These are phyloP conservation scores for Isabelozyma gotoi DNA, from an alignment of 805 yeast species.

Conservation along the genomic window DNA sequence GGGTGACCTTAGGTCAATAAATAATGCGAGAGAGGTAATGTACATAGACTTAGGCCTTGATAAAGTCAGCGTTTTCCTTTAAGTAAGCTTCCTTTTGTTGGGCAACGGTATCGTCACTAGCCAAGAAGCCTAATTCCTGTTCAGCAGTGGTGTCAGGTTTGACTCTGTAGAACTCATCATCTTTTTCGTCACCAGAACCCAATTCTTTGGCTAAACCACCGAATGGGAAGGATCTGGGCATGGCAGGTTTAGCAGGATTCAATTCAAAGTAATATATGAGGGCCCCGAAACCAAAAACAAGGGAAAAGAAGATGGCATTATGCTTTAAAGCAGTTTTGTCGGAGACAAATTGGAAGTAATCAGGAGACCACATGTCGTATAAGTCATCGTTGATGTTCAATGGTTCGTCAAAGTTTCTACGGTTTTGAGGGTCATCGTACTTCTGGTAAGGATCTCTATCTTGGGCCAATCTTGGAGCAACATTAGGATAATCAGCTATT, in stretches of 20 bases:
- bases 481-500: slow-evolving; percentile 60
- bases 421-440: slow-evolving; percentile 78
- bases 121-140: slow-evolving; percentile 34
- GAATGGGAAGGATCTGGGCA: slow-evolving; percentile 72
- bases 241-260: slow-evolving; percentile 67
- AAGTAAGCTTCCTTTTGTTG: slow-evolving; percentile 31
- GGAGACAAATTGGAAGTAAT: slow-evolving; percentile 58
- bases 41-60: slow-evolving; percentile 23
- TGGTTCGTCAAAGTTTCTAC: slow-evolving; percentile 76
- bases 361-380: slow-evolving; percentile 86
- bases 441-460: slow-evolving; percentile 67
- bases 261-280: slow-evolving; percentile 43
- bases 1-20: slow-evolving; percentile 1
- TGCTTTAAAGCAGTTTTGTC: slow-evolving; percentile 62
- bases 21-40: neutral
- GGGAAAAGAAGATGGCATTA: slow-evolving; percentile 49
- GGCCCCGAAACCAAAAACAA: slow-evolving; percentile 44
- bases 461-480: slow-evolving; percentile 60
- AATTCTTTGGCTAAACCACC: slow-evolving; percentile 74
- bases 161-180: slow-evolving; percentile 43
- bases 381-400: slow-evolving; percentile 70
- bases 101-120: slow-evolving; percentile 25
- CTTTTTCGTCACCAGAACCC: slow-evolving; percentile 58
- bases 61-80: slow-evolving; percentile 36
- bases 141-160: slow-evolving; percentile 41